A percentile compares a stretch with the other conserved stretches of the same genome.
These are phyloP conservation scores for Cubamyces sp. DNA, from an alignment of 768 basidiomycete genomes.

Conservation along the genomic window DNA sequence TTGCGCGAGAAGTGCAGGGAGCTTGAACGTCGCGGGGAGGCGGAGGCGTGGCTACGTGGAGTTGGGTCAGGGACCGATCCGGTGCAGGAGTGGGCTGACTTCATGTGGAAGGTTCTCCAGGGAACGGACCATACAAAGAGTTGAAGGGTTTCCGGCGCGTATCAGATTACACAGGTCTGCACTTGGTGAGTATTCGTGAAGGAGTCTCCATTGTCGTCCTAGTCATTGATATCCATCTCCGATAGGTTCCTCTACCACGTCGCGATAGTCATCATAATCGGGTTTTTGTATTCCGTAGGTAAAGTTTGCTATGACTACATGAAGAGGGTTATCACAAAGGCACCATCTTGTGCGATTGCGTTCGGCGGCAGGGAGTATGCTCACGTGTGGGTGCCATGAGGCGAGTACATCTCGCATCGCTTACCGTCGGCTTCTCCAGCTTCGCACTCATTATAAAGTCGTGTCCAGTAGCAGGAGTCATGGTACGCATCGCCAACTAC, in stretches of 20 bases:
- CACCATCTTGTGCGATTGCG: too few relatives aligned
- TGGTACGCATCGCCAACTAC: background rate
- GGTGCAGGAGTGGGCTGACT: constrained; percentile 62
- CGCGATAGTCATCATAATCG: too few relatives aligned
- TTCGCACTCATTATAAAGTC: background rate
- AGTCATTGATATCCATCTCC: too few relatives aligned
- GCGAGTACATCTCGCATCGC: background rate
- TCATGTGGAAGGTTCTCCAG: constrained; percentile 42
- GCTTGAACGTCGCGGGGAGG: constrained; percentile 58
- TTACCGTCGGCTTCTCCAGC: background rate
- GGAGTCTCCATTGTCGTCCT: too few relatives aligned
- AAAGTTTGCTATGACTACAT: too few relatives aligned
- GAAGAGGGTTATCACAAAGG: too few relatives aligned
- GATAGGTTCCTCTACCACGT: too few relatives aligned
- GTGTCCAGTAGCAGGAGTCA: background rate
- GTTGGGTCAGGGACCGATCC: constrained; percentile 68
- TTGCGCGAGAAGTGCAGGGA: constrained; percentile 61
- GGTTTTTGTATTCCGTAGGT: too few relatives aligned
- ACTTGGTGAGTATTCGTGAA: too few relatives aligned
- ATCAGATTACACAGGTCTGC: background rate
- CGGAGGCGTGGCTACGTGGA: constrained; percentile 59
- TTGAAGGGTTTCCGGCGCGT: background rate
- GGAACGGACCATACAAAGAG: background rate
- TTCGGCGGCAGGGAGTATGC: background rate
- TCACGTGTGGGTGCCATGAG: background rate